Evolutionary conservation across 1,284 basidiomycete species (phyloP), one percentile per base, ranked within the genome.

Genomic region (Leucoagaricus sp.): DNA sequence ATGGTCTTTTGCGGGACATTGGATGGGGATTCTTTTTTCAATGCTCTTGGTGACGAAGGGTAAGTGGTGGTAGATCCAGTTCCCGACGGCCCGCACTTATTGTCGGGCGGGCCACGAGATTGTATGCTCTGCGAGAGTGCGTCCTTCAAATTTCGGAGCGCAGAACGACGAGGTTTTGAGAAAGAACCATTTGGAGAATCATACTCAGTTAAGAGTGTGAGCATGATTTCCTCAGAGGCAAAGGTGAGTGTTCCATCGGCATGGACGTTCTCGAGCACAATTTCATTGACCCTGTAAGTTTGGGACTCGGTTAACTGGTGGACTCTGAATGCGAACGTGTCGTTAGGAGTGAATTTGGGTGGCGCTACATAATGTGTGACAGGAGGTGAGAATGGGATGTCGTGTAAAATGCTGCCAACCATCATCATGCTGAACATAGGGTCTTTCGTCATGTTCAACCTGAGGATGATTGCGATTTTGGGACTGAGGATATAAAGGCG

Each of bases 401-500:
- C 58, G 41, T 36, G 40, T 4, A 62, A 45, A 21, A 52, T 56
- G 34, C 59, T 63, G 26, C 56, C n/a, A 26, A 61, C 53, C 40
- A 62, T 42, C 13, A 25, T 25, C 31, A 45, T 50, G 29, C 12
- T 21, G 23, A 46, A n/a, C 10, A 21, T 40, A 6, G 21, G 46
- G 7, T 25, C 23, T 23, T 52, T 51, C 15, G 17, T 26, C 10
- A n/a, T 17, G 52, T 64, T 63, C 10, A 25, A n/a, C 21, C 61
- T 55, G 48, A 62, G 44, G 23, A 62, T 42, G n/a, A 63, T 53
- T 3, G 60, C 53, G 41, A 61, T 62, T 46, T 23, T 53, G 28
- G 58, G 64, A 55, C 59, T 64, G 56, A 71, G 33, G n/a, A 71
- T 57, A 42, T 63, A 71, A 15, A 72, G 46, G 10, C 60, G 55